Percentiles rank a stretch among this genome's conserved stretches.
phyloP scores from a whole-genome alignment of 2,329 filamentous ascomycete species.

The Helotiales sp. region DNA sequence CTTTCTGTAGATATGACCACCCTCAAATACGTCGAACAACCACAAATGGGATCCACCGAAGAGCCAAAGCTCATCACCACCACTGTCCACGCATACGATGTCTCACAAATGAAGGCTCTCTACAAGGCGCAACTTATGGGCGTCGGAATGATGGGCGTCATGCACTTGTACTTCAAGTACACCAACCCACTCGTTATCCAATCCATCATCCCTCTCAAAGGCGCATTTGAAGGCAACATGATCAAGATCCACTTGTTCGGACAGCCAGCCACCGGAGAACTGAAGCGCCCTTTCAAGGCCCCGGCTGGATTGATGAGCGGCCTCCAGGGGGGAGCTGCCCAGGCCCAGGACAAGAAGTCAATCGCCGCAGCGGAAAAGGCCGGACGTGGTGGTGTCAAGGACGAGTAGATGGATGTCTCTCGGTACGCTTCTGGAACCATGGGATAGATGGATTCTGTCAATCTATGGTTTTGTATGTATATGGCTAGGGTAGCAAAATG shows the following conservation, averaged over 20 bases:
- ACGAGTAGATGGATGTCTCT: constrained; percentile 56
- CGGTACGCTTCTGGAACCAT: neutral
- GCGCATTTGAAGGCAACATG: constrained; percentile 91
- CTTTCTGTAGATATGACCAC: constrained; percentile 82
- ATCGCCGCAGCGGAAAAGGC: constrained; percentile 80
- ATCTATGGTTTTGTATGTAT: constrained; percentile 4
- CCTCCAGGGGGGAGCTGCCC: constrained; percentile 66
- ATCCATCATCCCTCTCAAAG: constrained; percentile 97
- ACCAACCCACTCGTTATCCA: constrained; percentile 99
- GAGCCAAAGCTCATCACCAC: constrained; percentile 97
- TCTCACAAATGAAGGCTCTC: constrained; percentile 78
- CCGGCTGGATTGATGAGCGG: constrained; percentile 81
- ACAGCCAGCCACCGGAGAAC: constrained; percentile 82
- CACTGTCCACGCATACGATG: constrained; percentile 94
- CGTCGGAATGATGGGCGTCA: constrained; percentile 95
- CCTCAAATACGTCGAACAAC: constrained; percentile 97
- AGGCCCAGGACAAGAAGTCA: constrained; percentile 89
- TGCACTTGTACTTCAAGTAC: constrained; percentile 99
- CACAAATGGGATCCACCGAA: constrained; percentile 89
- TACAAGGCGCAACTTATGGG: constrained; percentile 96
- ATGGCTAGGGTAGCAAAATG: neutral
- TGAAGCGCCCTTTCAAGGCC: constrained; percentile 96
- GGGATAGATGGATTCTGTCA: neutral
- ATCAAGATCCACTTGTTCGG: constrained; percentile 95
- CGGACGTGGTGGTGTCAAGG: constrained; percentile 72